Conservation (phyloP, 1,284 basidiomycete genomes). For the Austroboletus olivaceoglutinosus region DNA sequence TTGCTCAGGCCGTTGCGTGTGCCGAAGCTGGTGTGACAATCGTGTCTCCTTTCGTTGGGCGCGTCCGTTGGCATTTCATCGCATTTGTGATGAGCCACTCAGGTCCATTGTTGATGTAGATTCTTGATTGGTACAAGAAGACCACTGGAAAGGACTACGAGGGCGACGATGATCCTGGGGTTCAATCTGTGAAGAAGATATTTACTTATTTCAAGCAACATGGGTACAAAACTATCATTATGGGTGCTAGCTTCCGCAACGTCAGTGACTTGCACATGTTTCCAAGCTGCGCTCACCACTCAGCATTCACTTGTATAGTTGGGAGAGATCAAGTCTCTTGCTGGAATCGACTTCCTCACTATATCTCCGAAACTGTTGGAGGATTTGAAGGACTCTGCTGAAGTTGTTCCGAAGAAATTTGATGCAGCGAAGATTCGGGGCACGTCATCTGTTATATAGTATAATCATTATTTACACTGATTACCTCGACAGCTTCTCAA, state of each 20-base stretch:
- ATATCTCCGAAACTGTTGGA: conserved; percentile 90
- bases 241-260: conserved; percentile 99
- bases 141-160: conserved; percentile 78
- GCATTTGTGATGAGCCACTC: not conserved
- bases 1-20: conserved; percentile 95
- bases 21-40: conserved; percentile 97
- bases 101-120: conserved; percentile 44
- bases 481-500: conserved; percentile 45
- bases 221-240: conserved; percentile 97
- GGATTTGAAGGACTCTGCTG: conserved; percentile 79
- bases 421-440: conserved; percentile 44
- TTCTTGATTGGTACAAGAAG: conserved; percentile 97
- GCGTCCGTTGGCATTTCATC: conserved; percentile 51
- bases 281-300: not conserved
- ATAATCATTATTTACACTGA: not conserved
- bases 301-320: conserved; percentile 40
- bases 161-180: conserved; percentile 92
- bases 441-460: not conserved
- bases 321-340: conserved; percentile 92
- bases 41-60: conserved; percentile 98
- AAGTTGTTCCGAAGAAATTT: conserved; percentile 82
- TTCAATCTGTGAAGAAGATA: conserved; percentile 91
- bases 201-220: conserved; percentile 99
- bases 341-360: conserved; percentile 96
- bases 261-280: conserved; percentile 40